Base-by-base conservation (phyloP, 257 asterid species). In the Plantago major region DNA sequence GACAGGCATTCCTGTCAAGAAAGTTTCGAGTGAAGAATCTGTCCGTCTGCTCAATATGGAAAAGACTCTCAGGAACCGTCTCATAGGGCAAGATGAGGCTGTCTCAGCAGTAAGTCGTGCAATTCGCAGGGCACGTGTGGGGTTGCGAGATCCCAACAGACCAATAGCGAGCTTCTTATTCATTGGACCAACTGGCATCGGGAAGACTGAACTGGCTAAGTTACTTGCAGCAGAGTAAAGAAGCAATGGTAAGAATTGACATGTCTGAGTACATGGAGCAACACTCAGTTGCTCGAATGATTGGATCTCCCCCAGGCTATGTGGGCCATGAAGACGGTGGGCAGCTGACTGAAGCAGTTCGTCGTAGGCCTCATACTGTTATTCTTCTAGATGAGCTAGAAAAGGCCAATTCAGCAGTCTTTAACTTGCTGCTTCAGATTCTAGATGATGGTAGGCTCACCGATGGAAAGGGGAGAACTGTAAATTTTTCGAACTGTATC, bases 281-380 rank as follows among this genome's bases (percentile, higher is more conserved):
- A 11, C 88, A 83, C 67, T 56, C 79, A 0, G 88, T 77, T 33
- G 69, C 87, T 2, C 75, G 78, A 43, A 86, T 86, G 4, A 60
- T 75, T 42, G 90, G 95, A 15, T 77, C 90, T 1, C 88, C 90
- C 0, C 95, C 88, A 1, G 95, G 95, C 0, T 81, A 86, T 51
- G 74, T 76, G 22, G 84, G 86, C 33, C 78, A 82, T 60, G 79
- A 83, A 0, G 88, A 82, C 15, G 94, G 94, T 13, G 90, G 90
- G 9, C 90, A 81, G 65, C 55, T 86, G 53, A 86, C 90, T 0
- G 88, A 86, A 57, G 83, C 76, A 0, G 82, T 85, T 26, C 70
- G 87, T 7, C 79, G 76, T 10, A 79, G 87, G 63, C 94, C 94
- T 14, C 81, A 85, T 60, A 82, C 72, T 14, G 80, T 83, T 42